Evolutionary conservation across 2,329 filamentous ascomycete species (phyloP), one percentile per base, ranked within the genome.

Genomic region (Acarospora socialis): DNA sequence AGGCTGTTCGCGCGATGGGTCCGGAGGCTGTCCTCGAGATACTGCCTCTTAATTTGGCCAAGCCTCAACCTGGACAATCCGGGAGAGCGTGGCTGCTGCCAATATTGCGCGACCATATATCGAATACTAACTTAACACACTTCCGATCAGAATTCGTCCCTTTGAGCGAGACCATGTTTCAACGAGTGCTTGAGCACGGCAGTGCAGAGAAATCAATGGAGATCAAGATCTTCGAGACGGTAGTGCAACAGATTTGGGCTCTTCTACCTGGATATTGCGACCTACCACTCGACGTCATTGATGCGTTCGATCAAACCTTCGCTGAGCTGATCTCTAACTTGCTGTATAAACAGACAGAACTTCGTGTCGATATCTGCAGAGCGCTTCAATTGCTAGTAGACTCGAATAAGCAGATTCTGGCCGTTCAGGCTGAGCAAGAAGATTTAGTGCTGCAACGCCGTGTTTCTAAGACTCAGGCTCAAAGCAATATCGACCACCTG

Each of bases 11-110:
- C 41, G 83, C 83, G 6, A 90, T 94, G 75, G 90, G 90, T 0
- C 83, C 90, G 0, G 80, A 84, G 43, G 73, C 76, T 3, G 79
- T 94, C 1, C 68, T 98, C 18, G 66, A 72, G 1, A 75, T 92
- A 14, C 66, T 98, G 20, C 87, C 90, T 3, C 61, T 94, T 37
- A 95, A 95, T 52, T 70, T 98, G 7, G 65, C 73, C 24, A 79
- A 78, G 49, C 80, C 84, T 14, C 73, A 73, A 41, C 69, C 75
- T 46, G 80, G 78, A 10, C 73, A 92, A 48, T 72, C 80, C 15
- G 90, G 90, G 32, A 70, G 90, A 49, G 90, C 90, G 10, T 98
- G 90, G 90, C 71, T 98, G 60, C 69, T 98, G 31, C 90, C 90
- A 2, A 73, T 95, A 32, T 70, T 98, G 39, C 74, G 90, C 43